A percentile compares a stretch with the other conserved stretches of the same genome.
Conservation (phyloP, 2,329 filamentous ascomycete species). For the Colletotrichum euphorbiae region DNA sequence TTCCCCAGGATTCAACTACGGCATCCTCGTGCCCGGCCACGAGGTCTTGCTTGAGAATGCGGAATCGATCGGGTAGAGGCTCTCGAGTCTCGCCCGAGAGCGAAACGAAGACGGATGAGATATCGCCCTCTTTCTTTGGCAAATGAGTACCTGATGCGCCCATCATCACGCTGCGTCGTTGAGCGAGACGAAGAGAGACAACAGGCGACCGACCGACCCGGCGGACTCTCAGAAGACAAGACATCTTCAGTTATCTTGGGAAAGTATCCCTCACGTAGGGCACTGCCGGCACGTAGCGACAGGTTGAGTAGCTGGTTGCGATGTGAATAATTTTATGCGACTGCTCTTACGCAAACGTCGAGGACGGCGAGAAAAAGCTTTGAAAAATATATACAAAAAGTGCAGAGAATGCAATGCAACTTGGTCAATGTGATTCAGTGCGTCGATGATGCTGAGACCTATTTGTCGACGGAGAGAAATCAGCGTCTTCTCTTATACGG, state of each 20-base stretch:
- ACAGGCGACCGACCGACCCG: not conserved
- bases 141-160: constrained; percentile 5
- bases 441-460: not conserved
- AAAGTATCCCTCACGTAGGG: no score
- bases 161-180: constrained; percentile 33
- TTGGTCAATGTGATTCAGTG: no score
- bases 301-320: no score
- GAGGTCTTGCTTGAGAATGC: constrained; percentile 66
- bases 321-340: no score
- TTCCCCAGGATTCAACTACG: constrained; percentile 61
- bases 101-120: constrained; percentile 71
- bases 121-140: constrained; percentile 68
- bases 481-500: constrained; percentile 6
- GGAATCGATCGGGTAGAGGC: constrained; percentile 66
- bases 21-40: constrained; percentile 60
- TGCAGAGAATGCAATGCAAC: no score
- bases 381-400: no score
- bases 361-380: no score
- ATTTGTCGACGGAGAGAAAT: not conserved
- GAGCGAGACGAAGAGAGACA: not conserved
- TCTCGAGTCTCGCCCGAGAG: constrained; percentile 60
- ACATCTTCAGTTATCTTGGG: constrained; percentile 3
- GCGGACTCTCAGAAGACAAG: not conserved
- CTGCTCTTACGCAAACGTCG: no score
- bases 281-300: no score